Evolutionary conservation across 2,329 filamentous ascomycete species (phyloP).

Genomic region (Pseudogymnoascus destructans): DNA sequence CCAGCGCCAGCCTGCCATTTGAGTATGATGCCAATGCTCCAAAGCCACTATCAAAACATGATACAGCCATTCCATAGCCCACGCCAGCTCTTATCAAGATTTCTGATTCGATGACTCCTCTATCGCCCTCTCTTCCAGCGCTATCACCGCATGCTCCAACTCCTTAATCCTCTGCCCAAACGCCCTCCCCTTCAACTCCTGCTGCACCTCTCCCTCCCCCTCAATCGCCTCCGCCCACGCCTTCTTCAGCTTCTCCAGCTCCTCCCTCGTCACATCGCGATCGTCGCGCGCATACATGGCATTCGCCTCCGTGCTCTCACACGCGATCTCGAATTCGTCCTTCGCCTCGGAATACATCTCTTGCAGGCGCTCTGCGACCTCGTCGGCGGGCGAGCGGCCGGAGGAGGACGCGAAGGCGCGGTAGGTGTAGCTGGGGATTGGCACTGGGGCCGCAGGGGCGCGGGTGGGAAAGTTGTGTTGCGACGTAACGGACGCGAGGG

Average conservation of each 20-base stretch:
- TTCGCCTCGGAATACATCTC: constrained; percentile 31
- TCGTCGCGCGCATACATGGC: constrained; percentile 35
- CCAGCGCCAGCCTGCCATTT: neutral
- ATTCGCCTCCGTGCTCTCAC: constrained; percentile 32
- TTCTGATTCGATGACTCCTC: neutral
- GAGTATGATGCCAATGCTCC: neutral
- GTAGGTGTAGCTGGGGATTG: neutral
- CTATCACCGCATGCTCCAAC: constrained; percentile 32
- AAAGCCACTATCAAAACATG: neutral
- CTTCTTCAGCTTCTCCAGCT: constrained; percentile 28
- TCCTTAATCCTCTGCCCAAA: constrained; percentile 34
- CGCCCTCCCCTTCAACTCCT: constrained; percentile 31
- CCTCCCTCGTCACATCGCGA: constrained; percentile 33
- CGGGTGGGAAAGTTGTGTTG: neutral
- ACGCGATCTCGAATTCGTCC: constrained; percentile 37
- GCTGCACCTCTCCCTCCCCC: constrained; percentile 25
- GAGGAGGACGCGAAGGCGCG: neutral
- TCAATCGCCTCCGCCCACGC: constrained; percentile 24
- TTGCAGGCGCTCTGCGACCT: constrained; percentile 19
- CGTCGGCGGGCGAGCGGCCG: constrained; percentile 16
- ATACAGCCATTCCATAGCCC: neutral
- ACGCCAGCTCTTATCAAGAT: neutral
- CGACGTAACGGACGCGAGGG: neutral
- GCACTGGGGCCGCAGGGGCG: neutral
- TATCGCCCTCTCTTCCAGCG: constrained; percentile 18